Conservation (phyloP, 306 rosid genomes). For the Rubus idaeus region DNA sequence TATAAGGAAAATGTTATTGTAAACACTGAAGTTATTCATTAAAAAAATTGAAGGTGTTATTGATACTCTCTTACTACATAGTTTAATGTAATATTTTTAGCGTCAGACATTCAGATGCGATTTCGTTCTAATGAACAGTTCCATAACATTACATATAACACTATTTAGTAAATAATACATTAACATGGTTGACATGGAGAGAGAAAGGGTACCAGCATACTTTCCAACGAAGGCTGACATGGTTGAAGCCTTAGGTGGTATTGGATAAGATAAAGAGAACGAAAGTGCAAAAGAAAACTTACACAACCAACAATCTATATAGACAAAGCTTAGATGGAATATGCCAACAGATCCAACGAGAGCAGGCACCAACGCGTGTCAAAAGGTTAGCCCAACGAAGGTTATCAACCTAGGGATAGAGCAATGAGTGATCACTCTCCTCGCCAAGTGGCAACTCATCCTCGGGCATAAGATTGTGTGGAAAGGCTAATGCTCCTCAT, state of each 20-base stretch:
- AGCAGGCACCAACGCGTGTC: slow-evolving; percentile 57
- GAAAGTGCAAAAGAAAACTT: slow-evolving; percentile 42
- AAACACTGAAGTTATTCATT: no score
- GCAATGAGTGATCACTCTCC: slow-evolving; percentile 60
- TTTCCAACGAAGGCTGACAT: slow-evolving; percentile 97
- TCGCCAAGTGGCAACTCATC: slow-evolving; percentile 54
- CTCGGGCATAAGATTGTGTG: slow-evolving; percentile 32
- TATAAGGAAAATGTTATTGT: no score
- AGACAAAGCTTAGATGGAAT: slow-evolving; percentile 45
- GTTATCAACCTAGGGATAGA: slow-evolving; percentile 68
- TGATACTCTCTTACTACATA: background rate
- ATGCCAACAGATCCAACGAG: slow-evolving; percentile 37
- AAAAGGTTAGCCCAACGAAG: slow-evolving; percentile 53
- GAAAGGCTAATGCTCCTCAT: slow-evolving; percentile 37
- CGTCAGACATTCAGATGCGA: no score
- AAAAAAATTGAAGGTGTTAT: no score
- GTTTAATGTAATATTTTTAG: background rate
- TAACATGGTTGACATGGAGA: slow-evolving; percentile 6
- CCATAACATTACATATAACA: background rate
- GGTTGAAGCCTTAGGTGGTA: slow-evolving; percentile 30
- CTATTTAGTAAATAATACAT: background rate
- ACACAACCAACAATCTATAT: slow-evolving; percentile 38
- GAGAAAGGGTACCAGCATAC: slow-evolving; percentile 64
- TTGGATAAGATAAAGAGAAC: slow-evolving; percentile 29
- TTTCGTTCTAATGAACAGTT: background rate